These are phyloP conservation scores for Chloris gayana DNA, from an alignment of 176 grass and related monocot species.

Conservation along the genomic window DNA sequence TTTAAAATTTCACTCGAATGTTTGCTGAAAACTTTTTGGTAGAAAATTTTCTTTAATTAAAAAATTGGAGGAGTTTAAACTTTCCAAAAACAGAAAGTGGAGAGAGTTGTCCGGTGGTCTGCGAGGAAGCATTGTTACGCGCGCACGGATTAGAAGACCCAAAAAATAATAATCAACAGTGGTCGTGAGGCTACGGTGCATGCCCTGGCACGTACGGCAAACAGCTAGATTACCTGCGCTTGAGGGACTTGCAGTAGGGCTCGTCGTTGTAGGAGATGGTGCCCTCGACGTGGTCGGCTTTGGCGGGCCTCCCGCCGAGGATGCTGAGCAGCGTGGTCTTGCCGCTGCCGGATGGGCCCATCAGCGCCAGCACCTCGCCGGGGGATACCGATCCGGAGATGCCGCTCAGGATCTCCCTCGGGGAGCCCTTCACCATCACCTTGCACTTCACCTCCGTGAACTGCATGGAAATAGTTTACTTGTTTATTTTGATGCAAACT, in stretches of 20 bases:
- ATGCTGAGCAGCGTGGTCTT: constrained; percentile 96
- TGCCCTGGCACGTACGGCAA: neutral
- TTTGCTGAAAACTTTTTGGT: no score
- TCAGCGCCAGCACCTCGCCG: constrained; percentile 87
- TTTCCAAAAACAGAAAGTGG: no score
- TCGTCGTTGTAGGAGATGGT: constrained; percentile 82
- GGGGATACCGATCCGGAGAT: constrained; percentile 80
- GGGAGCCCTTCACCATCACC: constrained; percentile 61
- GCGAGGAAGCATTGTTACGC: no score
- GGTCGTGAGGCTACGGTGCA: neutral
- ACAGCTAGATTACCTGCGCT: constrained; percentile 66
- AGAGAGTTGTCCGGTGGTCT: no score
- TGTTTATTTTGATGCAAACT: no score
- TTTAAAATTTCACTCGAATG: no score
- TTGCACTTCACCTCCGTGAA: constrained; percentile 86
- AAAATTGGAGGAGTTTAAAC: no score
- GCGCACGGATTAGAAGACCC: no score
- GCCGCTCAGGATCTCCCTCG: constrained; percentile 72
- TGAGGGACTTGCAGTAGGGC: constrained; percentile 80
- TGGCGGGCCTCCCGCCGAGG: constrained; percentile 66
- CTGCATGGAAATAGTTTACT: no score
- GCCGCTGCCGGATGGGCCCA: constrained; percentile 93
- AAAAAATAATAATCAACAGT: no score
- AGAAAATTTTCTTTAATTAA: no score
- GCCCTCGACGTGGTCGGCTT: constrained; percentile 52